phyloP scores from a whole-genome alignment of 2,329 filamentous ascomycete species.

The Gnomoniopsis sp. region DNA sequence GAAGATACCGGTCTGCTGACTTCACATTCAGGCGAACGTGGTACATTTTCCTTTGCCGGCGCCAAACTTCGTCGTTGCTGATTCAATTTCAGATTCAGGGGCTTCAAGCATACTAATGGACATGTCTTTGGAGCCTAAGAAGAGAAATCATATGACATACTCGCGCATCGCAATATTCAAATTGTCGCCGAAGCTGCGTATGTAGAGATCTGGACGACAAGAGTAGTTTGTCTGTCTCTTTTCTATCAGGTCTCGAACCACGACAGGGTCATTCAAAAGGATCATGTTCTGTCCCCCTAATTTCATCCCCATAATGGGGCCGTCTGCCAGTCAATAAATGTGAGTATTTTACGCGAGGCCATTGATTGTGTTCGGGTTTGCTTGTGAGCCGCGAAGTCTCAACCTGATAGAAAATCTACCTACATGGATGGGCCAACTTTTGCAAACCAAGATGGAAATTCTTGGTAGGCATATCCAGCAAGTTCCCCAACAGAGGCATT shows the following conservation, averaged over 20 bases:
- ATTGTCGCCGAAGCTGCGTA: slow-evolving; percentile 1
- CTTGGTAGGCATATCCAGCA: not conserved
- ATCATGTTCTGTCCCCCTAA: not conserved
- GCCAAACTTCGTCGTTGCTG: slow-evolving; percentile 1
- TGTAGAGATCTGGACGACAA: not conserved
- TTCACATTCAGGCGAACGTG: not conserved
- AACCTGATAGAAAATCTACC: not conserved
- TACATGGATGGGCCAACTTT: not conserved
- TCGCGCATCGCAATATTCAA: slow-evolving; percentile 2
- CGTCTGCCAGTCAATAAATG: not conserved
- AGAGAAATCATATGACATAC: not conserved
- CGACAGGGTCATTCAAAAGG: not conserved
- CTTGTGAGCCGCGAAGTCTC: too few species aligned
- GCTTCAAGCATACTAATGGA: too few species aligned
- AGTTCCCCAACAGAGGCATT: not conserved
- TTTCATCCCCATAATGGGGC: not conserved
- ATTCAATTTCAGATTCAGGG: too few species aligned
- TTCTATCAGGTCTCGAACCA: not conserved
- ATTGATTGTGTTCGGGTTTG: too few species aligned
- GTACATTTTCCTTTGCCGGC: not conserved
- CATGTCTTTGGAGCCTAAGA: not conserved
- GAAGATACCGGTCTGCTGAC: not conserved
- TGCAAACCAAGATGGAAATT: not conserved
- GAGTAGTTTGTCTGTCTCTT: slow-evolving; percentile 1
- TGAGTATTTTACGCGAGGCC: not conserved